phyloP scores from a whole-genome alignment of 768 basidiomycete species.

The Rhodocollybia butyracea region DNA sequence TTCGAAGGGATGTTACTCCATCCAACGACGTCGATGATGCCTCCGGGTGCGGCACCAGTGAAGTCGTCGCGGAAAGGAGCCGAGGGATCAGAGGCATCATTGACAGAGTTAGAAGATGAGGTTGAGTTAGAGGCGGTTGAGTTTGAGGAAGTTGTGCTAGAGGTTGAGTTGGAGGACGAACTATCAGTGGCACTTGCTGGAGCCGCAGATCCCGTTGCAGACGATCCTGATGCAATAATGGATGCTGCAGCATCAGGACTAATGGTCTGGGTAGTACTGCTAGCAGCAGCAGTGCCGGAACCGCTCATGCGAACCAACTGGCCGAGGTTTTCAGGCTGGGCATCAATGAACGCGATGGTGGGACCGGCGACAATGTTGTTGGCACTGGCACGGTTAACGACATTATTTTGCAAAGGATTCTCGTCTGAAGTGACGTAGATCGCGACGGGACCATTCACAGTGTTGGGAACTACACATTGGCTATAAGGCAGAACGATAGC shows the following conservation, averaged over 20 bases:
- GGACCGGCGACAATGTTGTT: slow-evolving; percentile 67
- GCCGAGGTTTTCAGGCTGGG: slow-evolving; percentile 47
- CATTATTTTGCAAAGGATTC: slow-evolving; percentile 63
- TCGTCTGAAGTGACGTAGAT: slow-evolving; percentile 64
- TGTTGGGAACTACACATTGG: slow-evolving; percentile 60
- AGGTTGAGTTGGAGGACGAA: slow-evolving; percentile 15
- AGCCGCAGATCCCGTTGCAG: slow-evolving; percentile 16
- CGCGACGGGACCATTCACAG: slow-evolving; percentile 72
- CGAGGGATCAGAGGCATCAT: slow-evolving; percentile 20
- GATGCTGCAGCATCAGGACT: slow-evolving; percentile 32
- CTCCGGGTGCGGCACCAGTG: slow-evolving; percentile 40
- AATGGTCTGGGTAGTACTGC: slow-evolving; percentile 25
- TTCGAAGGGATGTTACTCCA: slow-evolving; percentile 25
- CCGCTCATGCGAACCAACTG: slow-evolving; percentile 35
- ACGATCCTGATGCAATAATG: slow-evolving; percentile 27
- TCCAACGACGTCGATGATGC: slow-evolving; percentile 43
- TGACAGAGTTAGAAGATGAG: slow-evolving; percentile 15
- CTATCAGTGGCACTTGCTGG: slow-evolving; percentile 19
- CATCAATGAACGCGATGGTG: slow-evolving; percentile 63
- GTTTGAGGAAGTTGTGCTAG: slow-evolving; percentile 17
- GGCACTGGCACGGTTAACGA: slow-evolving; percentile 48
- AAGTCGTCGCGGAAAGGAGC: slow-evolving; percentile 32
- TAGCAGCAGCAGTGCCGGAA: slow-evolving; percentile 16
- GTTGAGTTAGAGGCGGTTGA: no score
- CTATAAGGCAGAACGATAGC: slow-evolving; percentile 57